These are phyloP conservation scores for Phytophthora palmivora DNA, from an alignment of 352 stramenopile genomes.

Conservation along the genomic window DNA sequence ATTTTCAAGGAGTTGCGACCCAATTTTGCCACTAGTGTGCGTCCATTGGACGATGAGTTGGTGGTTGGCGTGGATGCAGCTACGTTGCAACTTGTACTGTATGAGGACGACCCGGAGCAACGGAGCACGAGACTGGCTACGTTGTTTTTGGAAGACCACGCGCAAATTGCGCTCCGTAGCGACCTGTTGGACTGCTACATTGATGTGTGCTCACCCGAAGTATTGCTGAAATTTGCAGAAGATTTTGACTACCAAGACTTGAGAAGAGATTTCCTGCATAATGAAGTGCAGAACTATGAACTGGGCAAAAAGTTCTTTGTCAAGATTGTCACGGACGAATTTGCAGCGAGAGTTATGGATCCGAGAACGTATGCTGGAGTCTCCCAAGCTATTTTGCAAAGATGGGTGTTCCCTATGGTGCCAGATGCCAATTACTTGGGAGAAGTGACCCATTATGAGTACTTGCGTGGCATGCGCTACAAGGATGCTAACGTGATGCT, in stretches of 20 bases:
- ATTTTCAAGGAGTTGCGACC: slow-evolving; percentile 92
- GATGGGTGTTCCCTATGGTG: slow-evolving; percentile 97
- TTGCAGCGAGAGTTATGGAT: slow-evolving; percentile 95
- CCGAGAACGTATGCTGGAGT: slow-evolving; percentile 94
- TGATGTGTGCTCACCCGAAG: slow-evolving; percentile 98
- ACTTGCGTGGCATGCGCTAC: slow-evolving; percentile 87
- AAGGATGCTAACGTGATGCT: slow-evolving; percentile 76
- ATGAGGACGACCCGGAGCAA: slow-evolving; percentile 72
- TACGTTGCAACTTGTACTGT: slow-evolving; percentile 88
- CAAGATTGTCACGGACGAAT: slow-evolving; percentile 92
- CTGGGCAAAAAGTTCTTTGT: slow-evolving; percentile 97
- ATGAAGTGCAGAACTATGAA: slow-evolving; percentile 98
- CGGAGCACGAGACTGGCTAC: slow-evolving; percentile 62
- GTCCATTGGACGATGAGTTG: slow-evolving; percentile 82
- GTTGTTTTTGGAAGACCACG: slow-evolving; percentile 85
- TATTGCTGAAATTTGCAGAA: slow-evolving; percentile 97
- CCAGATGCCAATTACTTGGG: slow-evolving; percentile 92
- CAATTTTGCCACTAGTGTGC: slow-evolving; percentile 61
- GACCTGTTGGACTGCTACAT: slow-evolving; percentile 98
- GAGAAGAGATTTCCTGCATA: slow-evolving; percentile 95
- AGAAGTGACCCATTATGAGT: slow-evolving; percentile 71
- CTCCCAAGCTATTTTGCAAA: slow-evolving; percentile 93
- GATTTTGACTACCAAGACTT: slow-evolving; percentile 99
- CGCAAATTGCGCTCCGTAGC: slow-evolving; percentile 88
- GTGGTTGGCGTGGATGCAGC: slow-evolving; percentile 78